phyloP scores from a whole-genome alignment of 2,329 filamentous ascomycete genomes.

The Fusarium sp. region DNA sequence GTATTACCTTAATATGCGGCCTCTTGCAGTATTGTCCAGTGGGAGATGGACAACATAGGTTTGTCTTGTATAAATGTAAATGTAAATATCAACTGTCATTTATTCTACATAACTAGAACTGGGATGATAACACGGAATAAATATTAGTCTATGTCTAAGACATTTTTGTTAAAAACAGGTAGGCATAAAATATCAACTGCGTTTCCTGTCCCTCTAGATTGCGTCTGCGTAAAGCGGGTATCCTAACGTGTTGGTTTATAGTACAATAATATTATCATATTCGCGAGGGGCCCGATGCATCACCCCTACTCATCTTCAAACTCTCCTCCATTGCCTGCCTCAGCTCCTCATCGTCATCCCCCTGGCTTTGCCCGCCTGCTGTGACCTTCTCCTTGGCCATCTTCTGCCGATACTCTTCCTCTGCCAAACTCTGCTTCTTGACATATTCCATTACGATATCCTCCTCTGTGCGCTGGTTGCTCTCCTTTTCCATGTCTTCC shows the following conservation, averaged over 20 bases:
- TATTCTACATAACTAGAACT: too few species aligned
- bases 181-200: too few species aligned
- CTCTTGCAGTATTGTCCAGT: too few species aligned
- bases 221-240: slow-evolving; percentile 16
- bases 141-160: too few species aligned
- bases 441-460: slow-evolving; percentile 79
- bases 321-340: slow-evolving; percentile 66
- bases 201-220: neutral
- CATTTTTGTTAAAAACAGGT: too few species aligned
- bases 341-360: slow-evolving; percentile 63
- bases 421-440: slow-evolving; percentile 77
- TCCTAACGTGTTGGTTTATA: slow-evolving; percentile 19
- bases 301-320: slow-evolving; percentile 54
- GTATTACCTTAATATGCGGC: too few species aligned
- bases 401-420: slow-evolving; percentile 65
- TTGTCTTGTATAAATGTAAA: too few species aligned
- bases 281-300: slow-evolving; percentile 43
- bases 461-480: slow-evolving; percentile 67
- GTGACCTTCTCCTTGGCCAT: slow-evolving; percentile 51
- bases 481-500: slow-evolving; percentile 54
- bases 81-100: too few species aligned
- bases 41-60: too few species aligned
- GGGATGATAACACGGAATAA: too few species aligned
- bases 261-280: slow-evolving; percentile 17
- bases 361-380: slow-evolving; percentile 33